Base-by-base conservation (phyloP, 106 monocot genomes). In the Triglochin maritima region DNA sequence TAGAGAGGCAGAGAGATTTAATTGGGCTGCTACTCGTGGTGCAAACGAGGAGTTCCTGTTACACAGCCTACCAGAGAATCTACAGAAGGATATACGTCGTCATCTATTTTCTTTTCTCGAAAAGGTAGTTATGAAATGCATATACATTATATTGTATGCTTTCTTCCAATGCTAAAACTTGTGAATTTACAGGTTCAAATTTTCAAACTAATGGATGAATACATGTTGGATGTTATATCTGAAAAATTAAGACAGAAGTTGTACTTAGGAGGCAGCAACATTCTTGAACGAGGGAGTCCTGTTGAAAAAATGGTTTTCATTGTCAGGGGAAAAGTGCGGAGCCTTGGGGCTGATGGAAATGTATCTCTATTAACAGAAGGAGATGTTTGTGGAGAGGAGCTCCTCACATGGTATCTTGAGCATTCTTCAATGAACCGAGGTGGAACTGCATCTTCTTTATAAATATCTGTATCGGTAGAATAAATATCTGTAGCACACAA, bases 371-470 rank as follows among this genome's bases (percentile, higher is more conserved):
- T 95, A 49, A 85, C 82, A 44, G 90, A 90, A 74, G 90, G 94
- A 60, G 87, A 84, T 81, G 90, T 95, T 57, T 95, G 94, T 74
- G 94, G 94, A 53, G 87, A 95, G 66, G 94, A 95, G 71, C 87
- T 95, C 50, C 82, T 95, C 4, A 83, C 89, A 15, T 85, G 94
- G 94, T 90, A 79, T 63, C 82, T 90, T 50, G 94, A 94, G 59
- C 78, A 85, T 80, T 80, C 88, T 70, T 82, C 87, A 8, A 62
- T 72, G 0, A 69, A 84, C 60, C 80, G 68, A 87, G 89, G 88
- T 87, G 66, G 16, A 42, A 16, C 41, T 29, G 45, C 13, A 59
- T 29, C 7, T 8, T 60, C 42, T 9, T 49, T 29, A 7, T 60
- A 16, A 60, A 50, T 12, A 57, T 15, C 17, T 29, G 29, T 29